phyloP scores from a whole-genome alignment of 352 stramenopile genomes.

The Pythium angustatum region DNA sequence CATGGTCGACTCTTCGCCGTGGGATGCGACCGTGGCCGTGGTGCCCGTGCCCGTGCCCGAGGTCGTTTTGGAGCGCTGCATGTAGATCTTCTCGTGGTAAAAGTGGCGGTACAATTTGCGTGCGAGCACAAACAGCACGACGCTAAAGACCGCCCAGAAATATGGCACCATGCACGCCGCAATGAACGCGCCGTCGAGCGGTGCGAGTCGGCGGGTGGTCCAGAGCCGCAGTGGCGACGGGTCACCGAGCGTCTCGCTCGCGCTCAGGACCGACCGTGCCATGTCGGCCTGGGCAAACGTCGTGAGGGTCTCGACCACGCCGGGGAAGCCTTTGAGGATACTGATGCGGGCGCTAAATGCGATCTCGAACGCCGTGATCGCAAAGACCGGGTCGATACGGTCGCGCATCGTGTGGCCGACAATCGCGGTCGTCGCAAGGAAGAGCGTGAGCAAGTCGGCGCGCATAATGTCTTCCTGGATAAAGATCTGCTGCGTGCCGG shows the following conservation, averaged over 20 bases:
- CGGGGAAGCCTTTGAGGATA: conserved; percentile 7
- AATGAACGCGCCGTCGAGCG: background rate
- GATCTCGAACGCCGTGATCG: conserved; percentile 10
- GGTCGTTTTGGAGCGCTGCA: background rate
- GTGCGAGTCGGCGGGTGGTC: conserved; percentile 1
- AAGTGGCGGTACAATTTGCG: conserved; percentile 30
- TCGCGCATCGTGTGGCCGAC: conserved; percentile 2
- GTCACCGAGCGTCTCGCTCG: conserved; percentile 10
- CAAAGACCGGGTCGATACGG: conserved; percentile 19
- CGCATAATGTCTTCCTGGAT: background rate
- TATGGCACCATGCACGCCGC: conserved; percentile 2
- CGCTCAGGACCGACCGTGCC: background rate
- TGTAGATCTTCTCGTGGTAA: conserved; percentile 1
- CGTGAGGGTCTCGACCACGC: conserved; percentile 27
- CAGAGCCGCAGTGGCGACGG: conserved; percentile 33
- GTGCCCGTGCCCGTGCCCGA: background rate
- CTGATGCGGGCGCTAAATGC: background rate
- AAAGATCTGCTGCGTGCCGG: background rate
- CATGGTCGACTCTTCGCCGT: background rate
- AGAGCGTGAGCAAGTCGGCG: conserved; percentile 40
- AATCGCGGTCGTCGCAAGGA: conserved; percentile 23
- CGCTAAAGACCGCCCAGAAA: background rate
- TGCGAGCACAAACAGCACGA: conserved; percentile 1
- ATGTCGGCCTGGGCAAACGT: background rate
- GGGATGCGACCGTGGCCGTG: background rate